phyloP scores from a whole-genome alignment of 441 rosid genomes.

The Mallotus repandus region DNA sequence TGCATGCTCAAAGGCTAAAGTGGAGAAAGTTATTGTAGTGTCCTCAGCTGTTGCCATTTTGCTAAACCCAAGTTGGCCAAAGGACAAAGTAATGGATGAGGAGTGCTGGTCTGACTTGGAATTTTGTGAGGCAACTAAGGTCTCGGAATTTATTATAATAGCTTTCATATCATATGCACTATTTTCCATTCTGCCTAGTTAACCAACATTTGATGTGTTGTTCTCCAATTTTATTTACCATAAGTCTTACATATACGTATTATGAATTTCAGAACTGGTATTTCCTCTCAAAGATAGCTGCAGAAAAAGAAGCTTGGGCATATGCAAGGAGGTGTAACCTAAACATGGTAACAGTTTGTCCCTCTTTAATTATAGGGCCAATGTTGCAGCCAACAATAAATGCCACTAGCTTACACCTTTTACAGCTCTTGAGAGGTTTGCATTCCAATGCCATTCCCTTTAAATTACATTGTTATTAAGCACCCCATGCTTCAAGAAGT shows the following conservation, averaged over 20 bases:
- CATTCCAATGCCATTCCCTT: conserved; percentile 25
- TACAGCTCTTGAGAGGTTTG: conserved; percentile 10
- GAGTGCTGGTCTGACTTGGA: conserved; percentile 74
- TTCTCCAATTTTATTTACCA: conserved; percentile 26
- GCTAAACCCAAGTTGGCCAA: conserved; percentile 63
- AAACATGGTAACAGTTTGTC: conserved; percentile 55
- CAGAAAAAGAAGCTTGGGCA: conserved; percentile 67
- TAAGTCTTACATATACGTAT: conserved; percentile 49
- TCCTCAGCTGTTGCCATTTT: conserved; percentile 65
- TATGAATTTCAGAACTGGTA: conserved; percentile 70
- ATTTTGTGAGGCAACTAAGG: conserved; percentile 64
- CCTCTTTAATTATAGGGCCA: conserved; percentile 67
- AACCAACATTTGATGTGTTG: too few relatives aligned
- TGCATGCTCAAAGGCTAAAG: conserved; percentile 64
- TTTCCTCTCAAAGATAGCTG: conserved; percentile 62
- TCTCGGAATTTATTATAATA: background rate
- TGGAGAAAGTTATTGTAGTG: conserved; percentile 63
- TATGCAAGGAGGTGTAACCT: conserved; percentile 55
- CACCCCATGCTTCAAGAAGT: background rate
- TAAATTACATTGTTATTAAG: conserved; percentile 19
- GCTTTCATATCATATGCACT: background rate
- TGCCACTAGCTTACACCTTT: conserved; percentile 45
- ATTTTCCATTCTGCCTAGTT: background rate
- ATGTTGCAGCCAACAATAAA: conserved; percentile 59
- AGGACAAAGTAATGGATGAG: conserved; percentile 61